Conservation (phyloP, 2,329 filamentous ascomycete species). For the Arthrobotrys sphaeroides region DNA sequence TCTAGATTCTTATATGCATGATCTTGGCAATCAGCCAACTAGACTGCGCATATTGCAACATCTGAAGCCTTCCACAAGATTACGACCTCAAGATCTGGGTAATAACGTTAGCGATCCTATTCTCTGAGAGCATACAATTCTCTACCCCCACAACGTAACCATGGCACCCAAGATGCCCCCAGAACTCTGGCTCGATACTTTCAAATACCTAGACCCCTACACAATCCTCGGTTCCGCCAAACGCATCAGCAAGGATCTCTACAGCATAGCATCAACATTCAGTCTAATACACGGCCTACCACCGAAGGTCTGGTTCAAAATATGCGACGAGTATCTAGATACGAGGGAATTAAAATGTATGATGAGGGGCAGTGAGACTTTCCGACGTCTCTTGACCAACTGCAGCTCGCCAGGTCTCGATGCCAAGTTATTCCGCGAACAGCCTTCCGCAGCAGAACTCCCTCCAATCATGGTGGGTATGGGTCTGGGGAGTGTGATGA, state of each 20-base stretch:
- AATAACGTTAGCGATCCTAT: too few species aligned
- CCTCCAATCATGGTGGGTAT: too few species aligned
- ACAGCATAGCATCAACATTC: background rate
- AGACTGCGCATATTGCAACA: too few species aligned
- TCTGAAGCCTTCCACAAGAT: too few species aligned
- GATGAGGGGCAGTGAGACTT: background rate
- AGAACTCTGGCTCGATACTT: background rate
- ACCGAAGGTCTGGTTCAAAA: background rate
- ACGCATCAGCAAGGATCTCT: background rate
- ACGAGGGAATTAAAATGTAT: background rate
- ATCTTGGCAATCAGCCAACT: too few species aligned
- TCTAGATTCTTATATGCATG: too few species aligned
- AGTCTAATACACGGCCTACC: background rate
- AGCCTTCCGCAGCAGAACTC: background rate
- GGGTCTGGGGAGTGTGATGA: too few species aligned
- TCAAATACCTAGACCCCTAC: background rate
- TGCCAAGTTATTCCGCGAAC: background rate
- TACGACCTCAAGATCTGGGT: too few species aligned
- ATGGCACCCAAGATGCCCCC: background rate
- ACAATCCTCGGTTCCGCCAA: background rate
- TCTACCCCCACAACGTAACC: background rate
- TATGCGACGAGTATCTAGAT: background rate
- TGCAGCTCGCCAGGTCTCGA: background rate
- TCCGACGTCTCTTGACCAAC: background rate
- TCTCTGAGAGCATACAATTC: too few species aligned